These are phyloP conservation scores for Alternaria sp. DNA, from an alignment of 2,329 filamentous ascomycete species.

Conservation along the genomic window DNA sequence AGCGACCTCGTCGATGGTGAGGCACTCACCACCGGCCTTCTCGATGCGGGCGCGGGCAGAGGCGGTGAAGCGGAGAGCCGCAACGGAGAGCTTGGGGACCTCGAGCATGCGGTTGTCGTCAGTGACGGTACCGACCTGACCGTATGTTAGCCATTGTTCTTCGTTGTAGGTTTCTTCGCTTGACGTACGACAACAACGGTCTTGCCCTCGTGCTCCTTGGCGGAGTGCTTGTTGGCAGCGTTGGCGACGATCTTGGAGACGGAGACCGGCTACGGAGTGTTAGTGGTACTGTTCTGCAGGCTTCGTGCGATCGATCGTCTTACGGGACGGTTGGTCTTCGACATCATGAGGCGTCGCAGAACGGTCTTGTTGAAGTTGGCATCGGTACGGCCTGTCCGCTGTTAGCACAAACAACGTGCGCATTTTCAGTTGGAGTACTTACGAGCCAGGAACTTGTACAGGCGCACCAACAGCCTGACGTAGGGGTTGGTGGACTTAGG, in stretches of 20 bases:
- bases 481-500: conserved; percentile 97
- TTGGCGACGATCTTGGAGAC: conserved; percentile 84
- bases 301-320: conserved; percentile 23
- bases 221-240: conserved; percentile 61
- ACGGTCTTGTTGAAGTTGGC: conserved; percentile 98
- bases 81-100: conserved; percentile 91
- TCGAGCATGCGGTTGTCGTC: conserved; percentile 89
- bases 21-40: conserved; percentile 91
- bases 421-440: conserved; percentile 58
- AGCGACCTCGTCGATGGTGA: conserved; percentile 97
- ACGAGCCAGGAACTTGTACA: conserved; percentile 97
- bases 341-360: conserved; percentile 97
- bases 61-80: conserved; percentile 95
- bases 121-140: conserved; percentile 82
- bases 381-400: conserved; percentile 83
- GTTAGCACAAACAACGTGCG: conserved; percentile 37
- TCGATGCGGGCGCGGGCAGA: conserved; percentile 93
- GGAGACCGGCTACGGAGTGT: conserved; percentile 69
- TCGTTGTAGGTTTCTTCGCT: not conserved
- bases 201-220: conserved; percentile 72
- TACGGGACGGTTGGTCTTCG: conserved; percentile 86
- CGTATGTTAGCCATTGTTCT: conserved; percentile 22
- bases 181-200: conserved; percentile 78
- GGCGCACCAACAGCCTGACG: conserved; percentile 96
- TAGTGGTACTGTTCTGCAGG: conserved; percentile 21